phyloP scores from a whole-genome alignment of 169 alveolate genomes.

The Plasmodium chabaudi region DNA sequence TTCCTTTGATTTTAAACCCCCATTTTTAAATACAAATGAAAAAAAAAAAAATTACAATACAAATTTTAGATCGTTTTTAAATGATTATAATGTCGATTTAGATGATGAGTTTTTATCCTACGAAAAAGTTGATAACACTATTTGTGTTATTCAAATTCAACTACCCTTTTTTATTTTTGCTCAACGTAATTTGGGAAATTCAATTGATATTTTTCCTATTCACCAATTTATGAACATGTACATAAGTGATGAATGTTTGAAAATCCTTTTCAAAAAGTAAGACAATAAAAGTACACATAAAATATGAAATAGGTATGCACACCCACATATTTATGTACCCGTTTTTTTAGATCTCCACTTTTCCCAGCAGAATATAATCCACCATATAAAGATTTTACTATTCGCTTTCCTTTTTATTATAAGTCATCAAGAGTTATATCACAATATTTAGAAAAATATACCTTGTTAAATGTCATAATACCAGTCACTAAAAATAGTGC shows the following conservation, averaged over 20 bases:
- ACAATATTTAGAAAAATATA: conserved; percentile 52
- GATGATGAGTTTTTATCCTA: conserved; percentile 75
- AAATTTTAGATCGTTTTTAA: conserved; percentile 57
- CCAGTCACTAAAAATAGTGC: conserved; percentile 53
- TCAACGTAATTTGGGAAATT: conserved; percentile 15
- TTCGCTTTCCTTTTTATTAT: conserved; percentile 72
- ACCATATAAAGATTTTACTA: conserved; percentile 59
- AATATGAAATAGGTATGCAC: neutral
- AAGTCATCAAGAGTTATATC: conserved; percentile 65
- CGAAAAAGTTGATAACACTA: conserved; percentile 44
- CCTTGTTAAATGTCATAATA: conserved; percentile 67
- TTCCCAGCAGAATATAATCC: conserved; percentile 70
- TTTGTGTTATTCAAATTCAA: conserved; percentile 72
- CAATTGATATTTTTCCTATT: conserved; percentile 2
- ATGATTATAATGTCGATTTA: conserved; percentile 72
- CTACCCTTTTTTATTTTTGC: conserved; percentile 65
- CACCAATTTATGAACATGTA: conserved; percentile 30
- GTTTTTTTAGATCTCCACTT: conserved; percentile 67
- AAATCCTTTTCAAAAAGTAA: conserved; percentile 60
- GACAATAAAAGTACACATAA: neutral
- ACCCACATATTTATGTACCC: neutral
- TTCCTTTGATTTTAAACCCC: conserved; percentile 69
- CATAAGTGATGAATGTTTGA: conserved; percentile 56
- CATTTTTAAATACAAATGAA: conserved; percentile 24
- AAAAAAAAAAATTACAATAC: conserved; percentile 15